Conservation (phyloP, 495 filamentous ascomycete species). For the Neurospora sp. region DNA sequence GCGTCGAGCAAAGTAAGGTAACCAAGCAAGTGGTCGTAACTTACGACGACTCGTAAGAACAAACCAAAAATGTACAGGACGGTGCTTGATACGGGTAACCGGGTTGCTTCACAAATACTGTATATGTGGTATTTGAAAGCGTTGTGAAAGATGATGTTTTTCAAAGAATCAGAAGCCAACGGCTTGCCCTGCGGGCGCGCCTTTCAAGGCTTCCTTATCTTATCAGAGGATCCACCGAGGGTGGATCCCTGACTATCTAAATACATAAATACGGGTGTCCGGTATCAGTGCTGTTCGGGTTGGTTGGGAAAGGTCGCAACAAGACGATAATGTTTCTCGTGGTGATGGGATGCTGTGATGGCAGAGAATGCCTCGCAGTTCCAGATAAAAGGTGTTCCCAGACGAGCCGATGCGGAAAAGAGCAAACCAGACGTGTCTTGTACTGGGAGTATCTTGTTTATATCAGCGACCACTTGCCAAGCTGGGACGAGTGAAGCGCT, state of each 20-base stretch:
- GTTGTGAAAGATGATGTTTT: too few species aligned
- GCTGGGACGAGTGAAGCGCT: not conserved
- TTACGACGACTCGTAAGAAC: not conserved
- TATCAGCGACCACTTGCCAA: not conserved
- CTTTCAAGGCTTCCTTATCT: too few species aligned
- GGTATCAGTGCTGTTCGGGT: not conserved
- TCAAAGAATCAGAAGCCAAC: too few species aligned
- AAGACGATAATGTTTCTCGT: not conserved
- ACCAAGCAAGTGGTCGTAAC: not conserved
- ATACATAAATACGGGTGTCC: too few species aligned
- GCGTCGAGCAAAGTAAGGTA: not conserved
- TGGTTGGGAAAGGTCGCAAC: not conserved
- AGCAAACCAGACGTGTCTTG: not conserved
- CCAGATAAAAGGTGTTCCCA: not conserved
- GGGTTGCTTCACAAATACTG: too few species aligned
- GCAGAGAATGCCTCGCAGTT: not conserved
- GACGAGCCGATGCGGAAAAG: not conserved
- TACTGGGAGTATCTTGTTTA: not conserved
- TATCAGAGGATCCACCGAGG: too few species aligned
- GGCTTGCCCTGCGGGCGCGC: too few species aligned
- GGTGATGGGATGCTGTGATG: not conserved
- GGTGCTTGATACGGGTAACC: too few species aligned
- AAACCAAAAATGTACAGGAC: not conserved
- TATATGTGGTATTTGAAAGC: too few species aligned
- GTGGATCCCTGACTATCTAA: too few species aligned